Evolutionary conservation across 768 basidiomycete genomes (phyloP).

Genomic region (Kwoniella pini): DNA sequence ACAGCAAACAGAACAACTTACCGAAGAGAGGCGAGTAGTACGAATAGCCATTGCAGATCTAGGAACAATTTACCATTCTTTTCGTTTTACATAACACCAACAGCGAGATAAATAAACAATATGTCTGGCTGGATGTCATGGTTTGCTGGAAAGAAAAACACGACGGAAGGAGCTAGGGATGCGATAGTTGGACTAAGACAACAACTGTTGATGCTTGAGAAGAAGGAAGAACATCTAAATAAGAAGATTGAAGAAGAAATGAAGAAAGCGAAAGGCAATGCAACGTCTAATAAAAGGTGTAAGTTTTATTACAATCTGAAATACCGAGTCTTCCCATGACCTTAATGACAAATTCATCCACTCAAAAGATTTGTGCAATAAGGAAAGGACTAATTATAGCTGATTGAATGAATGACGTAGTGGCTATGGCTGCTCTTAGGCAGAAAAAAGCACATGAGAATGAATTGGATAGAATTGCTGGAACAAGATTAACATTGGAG

Average conservation of each 20-base stretch:
- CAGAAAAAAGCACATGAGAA: constrained; percentile 88
- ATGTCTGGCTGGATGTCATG: constrained; percentile 74
- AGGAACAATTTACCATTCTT: no score
- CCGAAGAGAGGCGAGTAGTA: no score
- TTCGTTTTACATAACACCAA: no score
- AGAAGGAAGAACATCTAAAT: constrained; percentile 96
- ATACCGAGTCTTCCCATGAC: no score
- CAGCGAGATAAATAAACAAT: constrained; percentile 16
- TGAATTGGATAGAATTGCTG: constrained; percentile 81
- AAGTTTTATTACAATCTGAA: constrained; percentile 53
- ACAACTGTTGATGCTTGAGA: constrained; percentile 95
- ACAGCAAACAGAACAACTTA: no score
- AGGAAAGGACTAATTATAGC: no score
- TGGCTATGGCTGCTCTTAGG: constrained; percentile 82
- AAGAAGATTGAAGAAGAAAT: constrained; percentile 95
- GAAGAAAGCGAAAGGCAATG: constrained; percentile 88
- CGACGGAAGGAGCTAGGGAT: constrained; percentile 81
- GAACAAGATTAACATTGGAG: constrained; percentile 86
- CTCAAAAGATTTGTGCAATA: no score
- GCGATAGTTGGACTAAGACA: constrained; percentile 90
- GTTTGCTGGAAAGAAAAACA: constrained; percentile 71
- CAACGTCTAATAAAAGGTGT: constrained; percentile 91
- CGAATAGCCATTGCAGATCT: no score
- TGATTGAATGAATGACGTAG: constrained; percentile 59
- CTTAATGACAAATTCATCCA: no score